phyloP scores from a whole-genome alignment of 1,139 yeast species.

The Protomyces inundatus region DNA sequence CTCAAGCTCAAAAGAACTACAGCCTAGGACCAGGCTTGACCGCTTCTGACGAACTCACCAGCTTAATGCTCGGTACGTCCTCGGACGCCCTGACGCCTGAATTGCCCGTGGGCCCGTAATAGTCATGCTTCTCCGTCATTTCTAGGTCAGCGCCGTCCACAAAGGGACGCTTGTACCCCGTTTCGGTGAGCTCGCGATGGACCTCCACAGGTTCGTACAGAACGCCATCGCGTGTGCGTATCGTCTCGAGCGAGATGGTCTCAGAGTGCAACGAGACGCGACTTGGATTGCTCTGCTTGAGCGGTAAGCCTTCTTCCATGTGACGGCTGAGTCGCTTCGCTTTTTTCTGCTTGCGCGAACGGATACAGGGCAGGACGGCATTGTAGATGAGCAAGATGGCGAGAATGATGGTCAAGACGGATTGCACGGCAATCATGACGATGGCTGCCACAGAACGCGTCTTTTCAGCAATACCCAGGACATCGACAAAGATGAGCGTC shows the following conservation, averaged over 20 bases:
- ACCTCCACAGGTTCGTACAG: neutral
- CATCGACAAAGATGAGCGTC: constrained; percentile 37
- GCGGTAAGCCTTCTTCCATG: neutral
- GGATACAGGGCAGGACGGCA: constrained; percentile 25
- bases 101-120: too few relatives aligned
- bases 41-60: too few relatives aligned
- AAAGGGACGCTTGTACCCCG: neutral
- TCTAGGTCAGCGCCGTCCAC: neutral
- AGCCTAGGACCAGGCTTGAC: neutral
- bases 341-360: constrained; percentile 5
- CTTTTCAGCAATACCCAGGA: constrained; percentile 34
- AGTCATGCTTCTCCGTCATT: neutral
- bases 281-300: neutral
- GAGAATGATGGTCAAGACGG: constrained; percentile 35
- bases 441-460: constrained; percentile 38
- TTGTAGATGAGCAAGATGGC: constrained; percentile 35
- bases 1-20: too few relatives aligned
- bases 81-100: too few relatives aligned
- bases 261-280: neutral
- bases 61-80: too few relatives aligned
- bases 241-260: neutral
- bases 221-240: neutral
- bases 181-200: neutral
- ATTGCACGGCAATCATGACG: constrained; percentile 37
- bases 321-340: neutral